Evolutionary conservation across 257 asterid species (phyloP), one percentile per base, ranked within the genome.

Genomic region (Catharanthus roseus): DNA sequence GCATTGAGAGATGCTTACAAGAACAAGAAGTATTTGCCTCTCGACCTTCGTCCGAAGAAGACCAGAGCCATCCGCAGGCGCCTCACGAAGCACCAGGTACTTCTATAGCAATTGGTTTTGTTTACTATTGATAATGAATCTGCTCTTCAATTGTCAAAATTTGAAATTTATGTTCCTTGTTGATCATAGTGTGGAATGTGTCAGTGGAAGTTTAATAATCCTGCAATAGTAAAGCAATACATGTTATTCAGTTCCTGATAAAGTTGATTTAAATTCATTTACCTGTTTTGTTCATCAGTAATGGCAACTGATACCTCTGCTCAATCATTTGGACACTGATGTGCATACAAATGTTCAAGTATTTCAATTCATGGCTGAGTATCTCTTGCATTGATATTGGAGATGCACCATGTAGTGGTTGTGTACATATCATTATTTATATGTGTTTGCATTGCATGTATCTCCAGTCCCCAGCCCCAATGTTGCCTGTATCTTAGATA

Each of bases 51-150:
- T 76, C 93, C 93, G 4, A 89, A 87, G 86, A 87, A 87, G 74
- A 89, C 96, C 10, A 85, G 91, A 47, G 96, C 96, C 18, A 87
- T 89, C 67, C 96, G 93, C 26, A 84, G 87, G n/a, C 91, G 96
- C 49, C 81, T 89, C 12, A 89, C 91, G 72, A 87, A 89, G 67
- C 96, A 87, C 68, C 96, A 89, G 87, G 96, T 87, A 66, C 60
- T 56, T 12, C 24, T 19, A n/a, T 19, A 38, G 31, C 23, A 4
- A 28, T 45, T 28, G 19, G 21, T 19, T n/a, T 10, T 13, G n/a
- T 41, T 29, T 16, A 33, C n/a, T 19, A 23, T 54, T 8, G 45
- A 1, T 36, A 28, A 8, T 70, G 12, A 51, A 19, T 28, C 8
- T 38, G 3, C 42, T 38, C 42, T 38, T 18, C 7, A 10, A 10